A percentile compares a stretch with the other conserved stretches of the same genome.
Conservation (phyloP, 1,284 basidiomycete species). For the Trametes versicolor region DNA sequence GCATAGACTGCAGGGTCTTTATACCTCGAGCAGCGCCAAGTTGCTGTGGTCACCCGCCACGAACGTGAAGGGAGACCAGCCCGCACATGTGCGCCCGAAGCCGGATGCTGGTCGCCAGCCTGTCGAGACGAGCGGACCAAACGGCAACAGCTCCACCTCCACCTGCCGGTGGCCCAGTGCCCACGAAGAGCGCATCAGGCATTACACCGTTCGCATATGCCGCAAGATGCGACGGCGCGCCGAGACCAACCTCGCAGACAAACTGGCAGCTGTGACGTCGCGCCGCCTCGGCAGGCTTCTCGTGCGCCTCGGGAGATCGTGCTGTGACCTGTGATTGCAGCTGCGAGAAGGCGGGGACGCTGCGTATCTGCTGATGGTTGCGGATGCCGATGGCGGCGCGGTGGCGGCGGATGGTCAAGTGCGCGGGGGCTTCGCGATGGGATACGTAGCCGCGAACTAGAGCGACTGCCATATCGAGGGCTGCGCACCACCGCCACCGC, state of each 20-base stretch:
- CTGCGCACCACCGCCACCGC: conserved; percentile 18
- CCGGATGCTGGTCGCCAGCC: background rate
- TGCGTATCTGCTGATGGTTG: background rate
- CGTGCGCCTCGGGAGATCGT: background rate
- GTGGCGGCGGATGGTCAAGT: conserved; percentile 11
- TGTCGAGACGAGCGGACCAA: conserved; percentile 6
- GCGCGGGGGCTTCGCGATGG: conserved; percentile 8
- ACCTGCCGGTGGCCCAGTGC: conserved; percentile 5
- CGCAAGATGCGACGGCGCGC: background rate
- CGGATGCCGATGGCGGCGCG: background rate
- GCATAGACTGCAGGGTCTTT: background rate
- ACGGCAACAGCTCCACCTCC: conserved; percentile 16
- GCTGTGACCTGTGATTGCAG: background rate
- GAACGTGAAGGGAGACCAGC: background rate
- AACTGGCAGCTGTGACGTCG: conserved; percentile 16
- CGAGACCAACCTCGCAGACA: conserved; percentile 3
- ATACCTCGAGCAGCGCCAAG: background rate
- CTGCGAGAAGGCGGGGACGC: background rate
- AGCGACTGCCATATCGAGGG: conserved; percentile 10
- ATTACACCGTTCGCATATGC: background rate
- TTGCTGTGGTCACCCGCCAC: background rate
- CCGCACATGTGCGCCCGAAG: background rate
- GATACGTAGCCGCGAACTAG: background rate
- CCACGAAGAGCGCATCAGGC: background rate
- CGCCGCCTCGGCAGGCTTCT: background rate